These are phyloP conservation scores for Bipolaris sorokiniana DNA, from an alignment of 2,329 filamentous ascomycete genomes.

Conservation along the genomic window DNA sequence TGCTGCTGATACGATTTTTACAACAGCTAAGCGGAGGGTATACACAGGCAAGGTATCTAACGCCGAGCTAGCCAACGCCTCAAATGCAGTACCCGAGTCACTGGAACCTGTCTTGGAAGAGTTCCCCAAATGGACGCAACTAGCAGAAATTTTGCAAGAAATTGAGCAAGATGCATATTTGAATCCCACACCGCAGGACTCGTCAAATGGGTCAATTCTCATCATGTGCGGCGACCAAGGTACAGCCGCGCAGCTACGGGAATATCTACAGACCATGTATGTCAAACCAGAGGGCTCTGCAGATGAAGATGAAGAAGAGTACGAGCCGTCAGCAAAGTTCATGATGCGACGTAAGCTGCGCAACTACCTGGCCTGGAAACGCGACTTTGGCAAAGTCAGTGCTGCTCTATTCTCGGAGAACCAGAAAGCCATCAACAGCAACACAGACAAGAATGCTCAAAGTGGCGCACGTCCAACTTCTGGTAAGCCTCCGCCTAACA, in stretches of 20 bases:
- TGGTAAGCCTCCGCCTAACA: conserved; percentile 77
- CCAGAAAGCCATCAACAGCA: conserved; percentile 74
- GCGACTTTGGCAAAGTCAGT: conserved; percentile 84
- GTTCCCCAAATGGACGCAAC: conserved; percentile 87
- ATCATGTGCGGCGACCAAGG: conserved; percentile 93
- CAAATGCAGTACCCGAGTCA: conserved; percentile 61
- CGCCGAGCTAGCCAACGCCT: conserved; percentile 57
- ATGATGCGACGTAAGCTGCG: conserved; percentile 91
- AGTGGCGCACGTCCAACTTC: conserved; percentile 53
- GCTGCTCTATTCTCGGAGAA: conserved; percentile 79
- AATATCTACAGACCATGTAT: conserved; percentile 92
- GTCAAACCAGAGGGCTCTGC: conserved; percentile 61
- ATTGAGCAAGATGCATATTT: conserved; percentile 91
- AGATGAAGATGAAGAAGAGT: conserved; percentile 59
- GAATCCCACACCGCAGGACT: conserved; percentile 75
- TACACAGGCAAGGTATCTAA: conserved; percentile 76
- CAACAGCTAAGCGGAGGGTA: conserved; percentile 84
- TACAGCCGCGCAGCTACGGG: conserved; percentile 85
- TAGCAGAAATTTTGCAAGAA: conserved; percentile 90
- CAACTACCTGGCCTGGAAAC: conserved; percentile 89
- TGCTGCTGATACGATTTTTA: conserved; percentile 91
- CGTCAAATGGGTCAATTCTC: conserved; percentile 88
- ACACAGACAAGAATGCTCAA: conserved; percentile 62
- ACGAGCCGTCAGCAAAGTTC: conserved; percentile 73
- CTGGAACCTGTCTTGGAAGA: conserved; percentile 87